A percentile compares a stretch with the other conserved stretches of the same genome.
Evolutionary conservation across 1,284 basidiomycete genomes (phyloP).

Genomic region (Cystobasidium slooffiae): DNA sequence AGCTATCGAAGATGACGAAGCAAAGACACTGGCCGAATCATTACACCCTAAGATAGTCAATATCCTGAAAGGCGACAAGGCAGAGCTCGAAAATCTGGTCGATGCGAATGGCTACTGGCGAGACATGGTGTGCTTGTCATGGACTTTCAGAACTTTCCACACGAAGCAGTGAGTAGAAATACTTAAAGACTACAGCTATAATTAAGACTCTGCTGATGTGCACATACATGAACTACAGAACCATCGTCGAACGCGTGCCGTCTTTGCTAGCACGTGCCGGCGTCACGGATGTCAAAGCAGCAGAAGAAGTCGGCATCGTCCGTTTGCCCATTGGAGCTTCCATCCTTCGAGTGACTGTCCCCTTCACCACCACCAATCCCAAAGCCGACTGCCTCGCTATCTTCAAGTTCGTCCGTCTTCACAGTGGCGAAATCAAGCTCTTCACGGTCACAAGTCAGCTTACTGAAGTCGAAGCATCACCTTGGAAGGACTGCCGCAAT

Average conservation of each 20-base stretch:
- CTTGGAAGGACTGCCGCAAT: slow-evolving; percentile 5
- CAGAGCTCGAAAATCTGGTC: slow-evolving; percentile 1
- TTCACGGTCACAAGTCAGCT: slow-evolving; percentile 24
- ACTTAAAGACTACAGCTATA: background rate
- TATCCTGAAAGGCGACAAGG: slow-evolving; percentile 11
- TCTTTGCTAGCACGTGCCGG: slow-evolving; percentile 13
- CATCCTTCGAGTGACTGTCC: slow-evolving; percentile 15
- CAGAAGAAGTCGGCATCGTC: slow-evolving; percentile 9
- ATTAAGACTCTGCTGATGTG: background rate
- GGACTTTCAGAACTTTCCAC: slow-evolving; percentile 16
- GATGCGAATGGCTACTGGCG: slow-evolving; percentile 24
- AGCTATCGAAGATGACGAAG: background rate
- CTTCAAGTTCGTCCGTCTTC: slow-evolving; percentile 24
- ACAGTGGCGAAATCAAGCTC: slow-evolving; percentile 13
- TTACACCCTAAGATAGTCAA: slow-evolving; percentile 3
- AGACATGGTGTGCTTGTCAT: slow-evolving; percentile 17
- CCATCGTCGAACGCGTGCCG: slow-evolving; percentile 1
- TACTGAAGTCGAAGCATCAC: slow-evolving; percentile 4
- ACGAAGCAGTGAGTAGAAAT: background rate
- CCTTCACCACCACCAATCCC: slow-evolving; percentile 26
- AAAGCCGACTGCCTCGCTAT: slow-evolving; percentile 23
- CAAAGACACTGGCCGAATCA: background rate
- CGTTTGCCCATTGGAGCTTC: slow-evolving; percentile 19
- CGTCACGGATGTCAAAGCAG: slow-evolving; percentile 1
- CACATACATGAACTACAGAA: background rate